These are phyloP conservation scores for Rosellinia necatrix DNA, from an alignment of 2,329 filamentous ascomycete genomes.

Conservation along the genomic window DNA sequence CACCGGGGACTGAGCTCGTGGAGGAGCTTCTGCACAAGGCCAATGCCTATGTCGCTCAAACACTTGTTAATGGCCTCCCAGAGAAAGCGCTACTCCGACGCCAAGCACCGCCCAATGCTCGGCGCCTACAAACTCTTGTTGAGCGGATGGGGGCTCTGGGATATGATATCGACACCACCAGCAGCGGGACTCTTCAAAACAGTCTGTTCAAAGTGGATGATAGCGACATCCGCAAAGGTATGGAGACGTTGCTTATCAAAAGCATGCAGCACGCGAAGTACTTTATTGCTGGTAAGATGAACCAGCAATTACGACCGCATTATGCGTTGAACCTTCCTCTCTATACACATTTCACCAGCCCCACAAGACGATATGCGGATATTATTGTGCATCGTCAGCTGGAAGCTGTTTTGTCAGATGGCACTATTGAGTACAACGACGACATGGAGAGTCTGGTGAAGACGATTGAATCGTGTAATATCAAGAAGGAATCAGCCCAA, in stretches of 20 bases:
- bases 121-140: slow-evolving; percentile 86
- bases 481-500: slow-evolving; percentile 97
- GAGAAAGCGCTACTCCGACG: slow-evolving; percentile 92
- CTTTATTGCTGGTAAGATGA: slow-evolving; percentile 79
- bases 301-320: slow-evolving; percentile 79
- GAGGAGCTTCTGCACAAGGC: slow-evolving; percentile 95
- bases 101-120: slow-evolving; percentile 81
- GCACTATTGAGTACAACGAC: slow-evolving; percentile 82
- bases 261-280: slow-evolving; percentile 97
- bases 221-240: slow-evolving; percentile 87
- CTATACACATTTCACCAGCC: slow-evolving; percentile 97
- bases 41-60: slow-evolving; percentile 87
- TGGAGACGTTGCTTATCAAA: slow-evolving; percentile 95
- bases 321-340: slow-evolving; percentile 90
- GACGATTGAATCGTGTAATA: slow-evolving; percentile 94
- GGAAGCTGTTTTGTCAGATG: slow-evolving; percentile 81
- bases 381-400: slow-evolving; percentile 95
- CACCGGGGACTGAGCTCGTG: slow-evolving; percentile 85
- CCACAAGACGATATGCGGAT: slow-evolving; percentile 91
- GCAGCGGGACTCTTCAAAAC: slow-evolving; percentile 89
- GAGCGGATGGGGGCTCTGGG: slow-evolving; percentile 92
- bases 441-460: slow-evolving; percentile 88
- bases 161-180: slow-evolving; percentile 85
- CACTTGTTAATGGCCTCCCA: slow-evolving; percentile 76
- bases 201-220: slow-evolving; percentile 94